Evolutionary conservation across 2,329 filamentous ascomycete species (phyloP), one percentile per base, ranked within the genome.

Genomic region (Clonostachys rhizophaga): DNA sequence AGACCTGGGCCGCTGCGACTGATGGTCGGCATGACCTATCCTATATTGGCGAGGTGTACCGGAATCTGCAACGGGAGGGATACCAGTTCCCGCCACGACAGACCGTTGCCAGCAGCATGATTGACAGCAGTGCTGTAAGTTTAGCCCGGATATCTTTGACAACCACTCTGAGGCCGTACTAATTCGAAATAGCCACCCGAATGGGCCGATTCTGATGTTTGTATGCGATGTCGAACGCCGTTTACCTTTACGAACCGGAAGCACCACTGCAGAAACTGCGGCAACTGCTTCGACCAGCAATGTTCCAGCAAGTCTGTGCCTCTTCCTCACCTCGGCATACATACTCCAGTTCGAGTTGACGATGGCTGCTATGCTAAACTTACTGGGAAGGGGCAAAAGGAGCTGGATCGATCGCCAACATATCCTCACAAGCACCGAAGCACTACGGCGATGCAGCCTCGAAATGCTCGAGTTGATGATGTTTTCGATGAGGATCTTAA

Each of bases 161-260:
- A 6, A 30, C 24, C 8, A 30, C 24, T 30, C 24, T 30, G 24
- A 30, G 24, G 24, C 24, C 9, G 24, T 30, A 30, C 24, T 30
- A 30, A 30, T 10, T 30, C 24, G 24, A 42, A 6, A 42, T 20
- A 95, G 86, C 94, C 94, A 10, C 94, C 94, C 1, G 94, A 99
- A 69, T 99, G 94, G 94, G 84, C 86, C 44, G 94, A 99, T 68
- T 96, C 92, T 11, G 94, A 99, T 59, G 92, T 99, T 34, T 99
- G 94, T 66, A 96, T 99, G 91, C 87, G 94, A 62, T 99, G 94
- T 66, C 84, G 94, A 56, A 96, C 92, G 12, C 71, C 90, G 16
- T 99, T 99, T 59, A 96, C 90, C 43, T 96, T 99, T 62, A 99
- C 92, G 47, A 99, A 99, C 66, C 86, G 94, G 60, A 99, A 97